A percentile compares a stretch with the other conserved stretches of the same genome.
These are phyloP conservation scores for Citrullus colocynthis DNA, from an alignment of 306 rosid species.

Conservation along the genomic window DNA sequence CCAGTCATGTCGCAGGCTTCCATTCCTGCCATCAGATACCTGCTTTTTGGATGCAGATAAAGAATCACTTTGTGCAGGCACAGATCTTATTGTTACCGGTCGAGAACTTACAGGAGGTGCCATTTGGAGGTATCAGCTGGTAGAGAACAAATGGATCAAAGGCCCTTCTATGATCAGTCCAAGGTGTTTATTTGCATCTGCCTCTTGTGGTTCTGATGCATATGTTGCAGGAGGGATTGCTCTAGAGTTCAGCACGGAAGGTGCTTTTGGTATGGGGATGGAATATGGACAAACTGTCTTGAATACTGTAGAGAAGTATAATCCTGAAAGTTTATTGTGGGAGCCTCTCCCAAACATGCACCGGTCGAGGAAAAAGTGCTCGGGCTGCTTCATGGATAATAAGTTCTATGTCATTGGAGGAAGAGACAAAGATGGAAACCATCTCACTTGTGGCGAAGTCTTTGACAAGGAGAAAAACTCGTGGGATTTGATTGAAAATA, in stretches of 20 bases:
- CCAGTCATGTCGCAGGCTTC: constrained; percentile 40
- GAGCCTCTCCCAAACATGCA: constrained; percentile 58
- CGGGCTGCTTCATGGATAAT: constrained; percentile 68
- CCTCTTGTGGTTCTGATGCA: constrained; percentile 45
- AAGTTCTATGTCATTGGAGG: constrained; percentile 77
- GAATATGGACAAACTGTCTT: constrained; percentile 17
- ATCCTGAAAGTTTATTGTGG: constrained; percentile 36
- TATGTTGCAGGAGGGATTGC: constrained; percentile 63
- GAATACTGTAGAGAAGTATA: constrained; percentile 57
- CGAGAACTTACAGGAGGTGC: constrained; percentile 41
- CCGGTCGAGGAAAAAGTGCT: constrained; percentile 36
- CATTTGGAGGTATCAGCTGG: constrained; percentile 47
- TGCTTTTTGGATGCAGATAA: constrained; percentile 41
- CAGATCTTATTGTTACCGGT: constrained; percentile 64
- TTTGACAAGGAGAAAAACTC: constrained; percentile 35
- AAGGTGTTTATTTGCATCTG: constrained; percentile 71
- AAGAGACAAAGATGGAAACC: constrained; percentile 27
- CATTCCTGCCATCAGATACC: constrained; percentile 39
- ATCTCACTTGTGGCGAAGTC: constrained; percentile 49
- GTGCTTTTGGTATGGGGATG: constrained; percentile 14
- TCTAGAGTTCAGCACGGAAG: constrained; percentile 2
- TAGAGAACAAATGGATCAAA: constrained; percentile 39
- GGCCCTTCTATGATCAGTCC: constrained; percentile 65
- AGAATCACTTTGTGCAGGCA: constrained; percentile 69
- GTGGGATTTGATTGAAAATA: constrained; percentile 50